Base-by-base conservation (phyloP, 345 rosid genomes). In the Pseudoturritis turrita region DNA sequence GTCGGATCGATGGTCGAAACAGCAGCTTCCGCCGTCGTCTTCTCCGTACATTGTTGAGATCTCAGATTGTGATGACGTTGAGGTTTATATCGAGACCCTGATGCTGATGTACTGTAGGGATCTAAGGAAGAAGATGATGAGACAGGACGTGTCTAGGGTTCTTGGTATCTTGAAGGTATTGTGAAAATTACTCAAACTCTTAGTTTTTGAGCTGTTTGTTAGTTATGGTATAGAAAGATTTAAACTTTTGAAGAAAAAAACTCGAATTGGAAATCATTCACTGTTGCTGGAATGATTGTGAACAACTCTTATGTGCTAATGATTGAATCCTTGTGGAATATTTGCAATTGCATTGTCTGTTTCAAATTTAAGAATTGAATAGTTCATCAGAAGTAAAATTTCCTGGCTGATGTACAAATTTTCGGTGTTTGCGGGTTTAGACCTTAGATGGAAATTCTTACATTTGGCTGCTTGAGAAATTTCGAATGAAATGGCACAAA, bases 21-120 rank as follows among this genome's bases (percentile, higher is more conserved):
- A 87, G 77, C 93, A 88, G 81, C 14, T 65, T 10, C 72, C 81
- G 19, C 66, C 79, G 62, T 70, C 82, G 10, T 69, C 85, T 17
- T 81, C 70, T 51, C 96, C 96, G 1, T 89, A 79, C 65, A 81
- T 80, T 36, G 99, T 96, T 70, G 98, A 96, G 88, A 92, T 96
- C 77, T 89, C 96, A 2, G 99, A 92, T 72, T 96, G 99, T 55
- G 99, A 92, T 71, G 98, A 92, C 72, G 92, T 96, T 28, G 99
- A 96, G 85, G 92, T 96, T 8, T 96, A 96, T 51, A 83, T 96
- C 17, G 99, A 96, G 87, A 90, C 96, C 12, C 66, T 96, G 81
- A 85, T 92, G 82, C 74, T 96, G 59, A 96, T 96, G 98, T 92
- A 92, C 47, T 90, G 92, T n/a, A 85, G 87, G 70, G 98, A 92